Evolutionary conservation across 1,284 basidiomycete genomes (phyloP), one percentile per base, ranked within the genome.

Genomic region (Apiotrichum sp.): DNA sequence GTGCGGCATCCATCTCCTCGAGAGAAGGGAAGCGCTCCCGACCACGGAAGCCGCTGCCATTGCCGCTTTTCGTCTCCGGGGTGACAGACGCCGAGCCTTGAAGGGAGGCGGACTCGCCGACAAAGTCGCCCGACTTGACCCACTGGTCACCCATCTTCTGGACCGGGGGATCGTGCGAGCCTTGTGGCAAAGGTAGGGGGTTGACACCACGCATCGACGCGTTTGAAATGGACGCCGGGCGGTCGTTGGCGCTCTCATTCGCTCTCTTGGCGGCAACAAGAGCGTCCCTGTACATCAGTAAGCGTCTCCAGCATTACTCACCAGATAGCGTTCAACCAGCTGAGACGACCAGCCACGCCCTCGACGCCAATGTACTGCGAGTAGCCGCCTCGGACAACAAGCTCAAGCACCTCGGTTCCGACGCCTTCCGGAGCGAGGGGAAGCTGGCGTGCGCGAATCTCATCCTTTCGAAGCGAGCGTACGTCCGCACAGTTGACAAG

Each of bases 321-420:
- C 72, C 72, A 71, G 32, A 75, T 69, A 0, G 73, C 69, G 48
- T 67, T 69, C 52, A 71, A 64, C 73, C 73, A 75, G 6, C 67
- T 67, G 8, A 71, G 50, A 14, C 71, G 55, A 2, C 70, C 70
- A 3, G 59, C 65, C 3, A 71, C 65, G 14, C 70, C 71, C 47
- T 75, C 72, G 0, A 75, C 70, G 0, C 68, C 72, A 3, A 73
- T 53, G 60, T 73, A 73, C 33, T 67, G 56, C 59, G 65, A 71
- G 16, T 53, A 59, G 1, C 70, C 69, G 52, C 73, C 68, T 13
- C 50, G 52, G 61, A 71, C 73, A 2, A 65, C 61, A 57, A 75
- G 63, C 53, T 73, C 71, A 32, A 75, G 55, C 0, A 73, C 67
- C 52, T 73, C 71, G 8, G 68, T 68, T 29, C 66, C 68, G 6